Percentiles rank a stretch among this genome's conserved stretches.
phyloP scores from a whole-genome alignment of 140 eudicot genomes.

The Stevia rebaudiana region DNA sequence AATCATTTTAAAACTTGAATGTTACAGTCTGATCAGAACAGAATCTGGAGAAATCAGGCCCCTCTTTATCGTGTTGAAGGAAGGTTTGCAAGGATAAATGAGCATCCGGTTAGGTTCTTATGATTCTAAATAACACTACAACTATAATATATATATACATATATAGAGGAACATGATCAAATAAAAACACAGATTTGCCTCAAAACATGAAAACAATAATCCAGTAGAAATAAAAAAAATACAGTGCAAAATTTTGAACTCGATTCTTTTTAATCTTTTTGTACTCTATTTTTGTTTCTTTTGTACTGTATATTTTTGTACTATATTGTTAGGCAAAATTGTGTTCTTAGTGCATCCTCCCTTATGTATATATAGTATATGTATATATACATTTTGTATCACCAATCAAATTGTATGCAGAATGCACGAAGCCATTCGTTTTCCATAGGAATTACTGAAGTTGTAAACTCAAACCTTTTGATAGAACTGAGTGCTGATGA shows the following conservation, averaged over 20 bases:
- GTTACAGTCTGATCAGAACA: conserved; percentile 70
- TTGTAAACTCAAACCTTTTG: conserved; percentile 65
- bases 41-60: conserved; percentile 58
- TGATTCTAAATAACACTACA: conserved; percentile 1
- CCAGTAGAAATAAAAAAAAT: too few species aligned
- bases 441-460: conserved; percentile 82
- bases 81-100: conserved; percentile 78
- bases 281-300: too few species aligned
- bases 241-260: too few species aligned
- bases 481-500: conserved; percentile 86
- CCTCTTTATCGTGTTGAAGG: conserved; percentile 81
- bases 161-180: too few species aligned
- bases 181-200: too few species aligned
- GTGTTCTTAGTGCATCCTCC: too few species aligned
- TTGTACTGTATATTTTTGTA: too few species aligned
- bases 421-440: conserved; percentile 77
- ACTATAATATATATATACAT: background rate
- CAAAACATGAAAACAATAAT: too few species aligned
- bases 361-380: background rate
- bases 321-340: too few species aligned
- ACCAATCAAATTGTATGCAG: conserved; percentile 41
- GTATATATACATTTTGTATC: conserved; percentile 7
- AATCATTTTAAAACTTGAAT: background rate
- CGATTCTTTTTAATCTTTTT: too few species aligned
- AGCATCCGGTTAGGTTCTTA: conserved; percentile 80